Percentiles rank a stretch among this genome's conserved stretches.
Evolutionary conservation across 441 rosid genomes (phyloP).

Genomic region (Mallotus repandus): DNA sequence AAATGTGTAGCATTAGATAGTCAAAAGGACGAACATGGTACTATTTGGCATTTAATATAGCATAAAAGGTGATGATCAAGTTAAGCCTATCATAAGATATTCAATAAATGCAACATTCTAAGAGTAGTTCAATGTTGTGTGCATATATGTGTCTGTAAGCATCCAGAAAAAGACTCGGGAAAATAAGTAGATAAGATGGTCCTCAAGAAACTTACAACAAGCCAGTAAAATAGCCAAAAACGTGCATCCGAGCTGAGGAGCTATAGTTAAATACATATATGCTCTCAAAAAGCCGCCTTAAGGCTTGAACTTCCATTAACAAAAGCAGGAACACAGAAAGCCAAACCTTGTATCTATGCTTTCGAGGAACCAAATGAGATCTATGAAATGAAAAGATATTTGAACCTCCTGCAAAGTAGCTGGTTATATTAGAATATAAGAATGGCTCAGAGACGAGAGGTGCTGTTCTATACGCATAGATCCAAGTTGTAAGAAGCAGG

Average conservation of each 20-base stretch:
- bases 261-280: constrained; percentile 57
- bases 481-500: constrained; percentile 52
- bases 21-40: neutral
- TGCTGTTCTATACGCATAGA: constrained; percentile 48
- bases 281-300: constrained; percentile 64
- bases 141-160: neutral
- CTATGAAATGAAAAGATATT: constrained; percentile 41
- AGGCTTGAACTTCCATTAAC: constrained; percentile 63
- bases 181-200: constrained; percentile 10
- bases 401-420: constrained; percentile 53
- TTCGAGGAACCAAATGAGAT: constrained; percentile 33
- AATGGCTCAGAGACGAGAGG: constrained; percentile 39
- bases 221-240: constrained; percentile 63
- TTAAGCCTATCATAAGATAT: neutral
- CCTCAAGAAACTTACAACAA: constrained; percentile 49
- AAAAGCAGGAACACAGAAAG: constrained; percentile 54
- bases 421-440: constrained; percentile 35
- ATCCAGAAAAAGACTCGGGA: neutral
- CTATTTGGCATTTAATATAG: neutral
- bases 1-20: too few species aligned
- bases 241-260: constrained; percentile 63
- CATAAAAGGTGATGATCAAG: too few species aligned
- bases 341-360: constrained; percentile 47
- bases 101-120: neutral
- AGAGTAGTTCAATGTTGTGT: neutral